Evolutionary conservation across 164 flowering plant species (phyloP).

Genomic region (grape (Vitis vinifera)): ASM3070453v1 NC_081811.1:17805001-17805500

Average conservation of each 20-base stretch:
- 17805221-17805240: conserved; percentile 21
- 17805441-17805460: conserved; percentile 79
- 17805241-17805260: conserved; percentile 55
- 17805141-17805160: conserved; percentile 38
- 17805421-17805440: conserved; percentile 94
- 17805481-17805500: conserved; percentile 37
- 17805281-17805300: conserved; percentile 72
- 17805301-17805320: conserved; percentile 47
- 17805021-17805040: conserved; percentile 69
- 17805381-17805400: conserved; percentile 82
- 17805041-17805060: conserved; percentile 47
- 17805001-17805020: conserved; percentile 90
- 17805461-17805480: conserved; percentile 56
- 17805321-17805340: conserved; percentile 40
- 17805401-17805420: conserved; percentile 63
- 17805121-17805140: conserved; percentile 29
- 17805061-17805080: conserved; percentile 60
- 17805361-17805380: conserved; percentile 98
- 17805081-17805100: conserved; percentile 90
- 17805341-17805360: conserved; percentile 93
- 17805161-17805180: conserved; percentile 29
- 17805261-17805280: conserved; percentile 57
- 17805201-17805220: conserved; percentile 21
- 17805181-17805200: conserved; percentile 19
- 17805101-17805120: conserved; percentile 33